phyloP scores from a whole-genome alignment of 2,329 filamentous ascomycete genomes.

The Hypoxylon sp. region DNA sequence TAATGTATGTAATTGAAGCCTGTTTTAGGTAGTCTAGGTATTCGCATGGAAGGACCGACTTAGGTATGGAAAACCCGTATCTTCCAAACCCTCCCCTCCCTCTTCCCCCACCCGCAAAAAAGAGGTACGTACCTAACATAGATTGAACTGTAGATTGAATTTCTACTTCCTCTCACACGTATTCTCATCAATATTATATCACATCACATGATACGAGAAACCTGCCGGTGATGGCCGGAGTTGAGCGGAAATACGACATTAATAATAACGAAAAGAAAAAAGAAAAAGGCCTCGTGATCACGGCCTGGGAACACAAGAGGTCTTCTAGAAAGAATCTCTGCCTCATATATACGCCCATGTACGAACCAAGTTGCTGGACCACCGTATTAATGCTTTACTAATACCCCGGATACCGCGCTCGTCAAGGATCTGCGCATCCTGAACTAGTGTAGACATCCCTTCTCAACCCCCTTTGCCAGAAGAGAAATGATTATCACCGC shows the following conservation, averaged over 20 bases:
- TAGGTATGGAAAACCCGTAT: too few relatives aligned
- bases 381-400: slow-evolving; percentile 23
- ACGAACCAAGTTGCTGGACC: too few relatives aligned
- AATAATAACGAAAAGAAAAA: slow-evolving; percentile 7
- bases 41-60: too few relatives aligned
- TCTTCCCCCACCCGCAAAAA: too few relatives aligned
- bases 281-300: slow-evolving; percentile 20
- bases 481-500: slow-evolving; percentile 18
- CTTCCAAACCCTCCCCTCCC: too few relatives aligned
- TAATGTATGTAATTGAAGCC: not conserved
- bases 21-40: too few relatives aligned
- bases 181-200: slow-evolving; percentile 10
- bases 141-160: too few relatives aligned
- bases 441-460: not conserved
- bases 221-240: slow-evolving; percentile 36
- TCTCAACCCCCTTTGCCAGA: slow-evolving; percentile 10
- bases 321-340: slow-evolving; percentile 41
- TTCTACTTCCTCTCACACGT: not conserved
- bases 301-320: slow-evolving; percentile 15
- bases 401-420: slow-evolving; percentile 23
- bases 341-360: slow-evolving; percentile 39
- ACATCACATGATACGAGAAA: slow-evolving; percentile 38
- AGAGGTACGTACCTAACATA: too few relatives aligned
- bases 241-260: slow-evolving; percentile 23
- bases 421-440: slow-evolving; percentile 37